Percentiles rank a stretch among this genome's conserved stretches.
phyloP scores from a whole-genome alignment of 345 rosid genomes.

The Nasturtium officinale region DNA sequence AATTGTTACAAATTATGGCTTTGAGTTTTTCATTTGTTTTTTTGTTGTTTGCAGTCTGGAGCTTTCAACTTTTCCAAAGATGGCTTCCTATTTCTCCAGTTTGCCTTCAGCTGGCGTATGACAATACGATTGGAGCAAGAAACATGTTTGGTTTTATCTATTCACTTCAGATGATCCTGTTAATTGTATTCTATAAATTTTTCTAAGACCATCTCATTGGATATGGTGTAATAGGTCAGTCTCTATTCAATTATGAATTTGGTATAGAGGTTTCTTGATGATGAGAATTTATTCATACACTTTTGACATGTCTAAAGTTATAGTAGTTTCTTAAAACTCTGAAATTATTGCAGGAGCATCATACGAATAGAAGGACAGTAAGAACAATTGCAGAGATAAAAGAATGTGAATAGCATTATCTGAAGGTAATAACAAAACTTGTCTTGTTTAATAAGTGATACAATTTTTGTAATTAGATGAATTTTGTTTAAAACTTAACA shows the following conservation, averaged over 20 bases:
- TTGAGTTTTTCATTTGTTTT: not conserved
- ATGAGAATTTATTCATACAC: not conserved
- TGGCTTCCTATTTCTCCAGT: slow-evolving; percentile 69
- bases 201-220: not conserved
- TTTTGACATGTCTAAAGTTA: not conserved
- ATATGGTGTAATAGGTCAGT: not conserved
- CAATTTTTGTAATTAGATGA: too few relatives aligned
- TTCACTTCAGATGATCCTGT: not conserved
- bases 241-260: not conserved
- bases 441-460: too few relatives aligned
- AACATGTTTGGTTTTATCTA: slow-evolving; percentile 55
- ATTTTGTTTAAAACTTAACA: too few relatives aligned
- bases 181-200: not conserved
- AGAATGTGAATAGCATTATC: too few relatives aligned
- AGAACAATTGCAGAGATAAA: too few relatives aligned
- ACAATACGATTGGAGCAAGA: slow-evolving; percentile 84
- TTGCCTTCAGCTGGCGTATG: slow-evolving; percentile 74
- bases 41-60: slow-evolving; percentile 61
- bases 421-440: too few relatives aligned
- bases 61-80: slow-evolving; percentile 73
- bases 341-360: not conserved
- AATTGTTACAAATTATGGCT: not conserved
- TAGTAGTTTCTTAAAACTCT: not conserved
- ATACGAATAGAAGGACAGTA: not conserved
- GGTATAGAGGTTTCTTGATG: slow-evolving; percentile 1